phyloP scores from a whole-genome alignment of 2,329 filamentous ascomycete genomes.

The Biscogniauxia marginata region DNA sequence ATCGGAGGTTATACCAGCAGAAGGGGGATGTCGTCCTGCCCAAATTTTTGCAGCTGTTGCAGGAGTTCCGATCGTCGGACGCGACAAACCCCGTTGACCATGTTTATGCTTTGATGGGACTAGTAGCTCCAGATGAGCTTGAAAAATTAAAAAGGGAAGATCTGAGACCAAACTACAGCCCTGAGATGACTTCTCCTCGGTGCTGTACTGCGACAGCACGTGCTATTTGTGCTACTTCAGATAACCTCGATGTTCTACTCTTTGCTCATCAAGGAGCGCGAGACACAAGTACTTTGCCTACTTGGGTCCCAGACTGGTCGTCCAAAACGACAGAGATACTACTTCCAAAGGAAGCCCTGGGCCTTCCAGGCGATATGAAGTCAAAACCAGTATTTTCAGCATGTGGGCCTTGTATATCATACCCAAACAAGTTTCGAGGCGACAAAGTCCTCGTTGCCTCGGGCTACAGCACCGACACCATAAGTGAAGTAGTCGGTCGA shows the following conservation, averaged over 20 bases:
- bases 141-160: not conserved
- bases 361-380: no score
- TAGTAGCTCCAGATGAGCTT: constrained; percentile 1
- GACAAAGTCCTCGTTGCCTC: not conserved
- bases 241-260: not conserved
- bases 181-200: not conserved
- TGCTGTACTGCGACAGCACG: not conserved
- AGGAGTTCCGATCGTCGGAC: not conserved
- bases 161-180: not conserved
- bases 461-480: not conserved
- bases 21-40: not conserved
- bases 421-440: not conserved
- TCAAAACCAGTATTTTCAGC: not conserved
- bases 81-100: constrained; percentile 2
- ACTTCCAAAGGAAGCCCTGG: not conserved
- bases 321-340: not conserved
- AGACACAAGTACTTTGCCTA: not conserved
- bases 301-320: not conserved
- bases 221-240: not conserved
- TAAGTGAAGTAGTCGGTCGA: not conserved
- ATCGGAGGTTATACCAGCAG: not conserved
- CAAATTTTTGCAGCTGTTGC: not conserved
- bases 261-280: not conserved
- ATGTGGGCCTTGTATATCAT: not conserved
- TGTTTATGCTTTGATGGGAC: constrained; percentile 1